Base-by-base conservation (phyloP, 495 filamentous ascomycete species). In the Aspergillus egyptiacus region DNA sequence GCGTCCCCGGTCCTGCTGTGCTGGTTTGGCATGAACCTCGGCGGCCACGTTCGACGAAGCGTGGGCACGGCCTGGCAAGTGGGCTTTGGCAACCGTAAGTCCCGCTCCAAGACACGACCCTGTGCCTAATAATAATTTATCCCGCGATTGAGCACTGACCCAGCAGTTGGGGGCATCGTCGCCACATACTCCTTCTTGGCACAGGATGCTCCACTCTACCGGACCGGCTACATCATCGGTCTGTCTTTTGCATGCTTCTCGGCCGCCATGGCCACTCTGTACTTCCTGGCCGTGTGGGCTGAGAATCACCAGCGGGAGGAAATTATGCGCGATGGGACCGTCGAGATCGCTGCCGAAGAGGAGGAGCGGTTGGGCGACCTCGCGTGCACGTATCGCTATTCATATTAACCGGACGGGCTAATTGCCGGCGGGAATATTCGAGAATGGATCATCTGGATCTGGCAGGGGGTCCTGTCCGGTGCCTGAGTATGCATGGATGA, bases 1-100 rank as follows among this genome's bases (percentile, higher is more conserved):
- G 81, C 86, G 4, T 80, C 86, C 74, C 87, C 86, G 0, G 74
- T 91, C 6, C 71, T 85, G 14, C 75, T 90, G 0, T 94, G 87
- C 61, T 95, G 88, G 87, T 93, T 89, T 66, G 85, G 82, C 53
- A 91, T 90, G 78, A 93, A 91, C 51, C 70, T 91, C 9, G 83
- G 84, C 0, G 87, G 87, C 0, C 89, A 95, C 61, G 84, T 87
- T 35, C 75, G 87, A 1, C 72, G 87, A 5, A 70, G 81, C 19
- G 81, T 95, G 0, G 89, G 87, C 3, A 77, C 79, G 6, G 89
- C 85, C 4, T 93, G 82, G 81, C 88, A 91, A 59, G 72, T 94
- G 39, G 86, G 83, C 0, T 89, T 89, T 56, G 89, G 89, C 11
- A 94, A 94, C 55, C 82, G 90, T 50, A 51, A 25, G 54, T 7